Conservation (phyloP, 2,329 filamentous ascomycete genomes). For the Aspergillus sclerotialis region DNA sequence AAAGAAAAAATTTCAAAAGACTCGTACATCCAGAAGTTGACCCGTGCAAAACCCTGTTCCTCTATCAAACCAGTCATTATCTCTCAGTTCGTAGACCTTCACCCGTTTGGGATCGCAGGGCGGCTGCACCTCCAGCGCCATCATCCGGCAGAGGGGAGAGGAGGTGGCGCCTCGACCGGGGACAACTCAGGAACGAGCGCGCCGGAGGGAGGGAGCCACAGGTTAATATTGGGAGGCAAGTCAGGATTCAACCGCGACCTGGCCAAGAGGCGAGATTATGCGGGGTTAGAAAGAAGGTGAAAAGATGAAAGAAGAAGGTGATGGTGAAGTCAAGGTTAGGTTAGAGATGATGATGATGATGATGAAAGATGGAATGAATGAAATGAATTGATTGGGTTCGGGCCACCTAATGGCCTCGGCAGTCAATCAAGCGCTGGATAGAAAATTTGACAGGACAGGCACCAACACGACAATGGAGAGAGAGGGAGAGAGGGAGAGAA, state of each 20-base stretch:
- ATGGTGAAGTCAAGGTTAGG: conserved; percentile 1
- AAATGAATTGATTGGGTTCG: conserved; percentile 15
- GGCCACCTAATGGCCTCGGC: conserved; percentile 27
- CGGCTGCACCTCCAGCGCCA: conserved; percentile 43
- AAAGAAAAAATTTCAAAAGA: conserved; percentile 6
- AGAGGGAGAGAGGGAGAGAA: background rate
- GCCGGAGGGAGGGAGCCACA: conserved; percentile 26
- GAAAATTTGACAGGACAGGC: conserved; percentile 2
- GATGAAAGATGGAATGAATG: conserved; percentile 10
- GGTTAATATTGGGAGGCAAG: conserved; percentile 8
- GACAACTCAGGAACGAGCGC: conserved; percentile 28
- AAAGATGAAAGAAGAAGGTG: conserved; percentile 9
- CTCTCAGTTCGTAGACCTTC: conserved; percentile 97
- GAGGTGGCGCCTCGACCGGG: conserved; percentile 31
- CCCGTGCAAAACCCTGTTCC: conserved; percentile 94
- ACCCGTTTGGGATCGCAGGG: conserved; percentile 58
- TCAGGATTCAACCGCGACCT: no score
- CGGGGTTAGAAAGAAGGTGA: conserved; percentile 17
- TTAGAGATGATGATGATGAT: conserved; percentile 6
- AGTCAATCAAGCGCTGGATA: conserved; percentile 11
- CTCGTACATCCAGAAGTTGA: conserved; percentile 62
- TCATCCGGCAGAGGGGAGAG: conserved; percentile 29
- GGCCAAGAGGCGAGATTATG: conserved; percentile 10
- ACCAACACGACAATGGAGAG: background rate
- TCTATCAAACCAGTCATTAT: conserved; percentile 98